Evolutionary conservation across 306 rosid genomes (phyloP), one percentile per base, ranked within the genome.

Genomic region (Cucurbita ficifolia): DNA sequence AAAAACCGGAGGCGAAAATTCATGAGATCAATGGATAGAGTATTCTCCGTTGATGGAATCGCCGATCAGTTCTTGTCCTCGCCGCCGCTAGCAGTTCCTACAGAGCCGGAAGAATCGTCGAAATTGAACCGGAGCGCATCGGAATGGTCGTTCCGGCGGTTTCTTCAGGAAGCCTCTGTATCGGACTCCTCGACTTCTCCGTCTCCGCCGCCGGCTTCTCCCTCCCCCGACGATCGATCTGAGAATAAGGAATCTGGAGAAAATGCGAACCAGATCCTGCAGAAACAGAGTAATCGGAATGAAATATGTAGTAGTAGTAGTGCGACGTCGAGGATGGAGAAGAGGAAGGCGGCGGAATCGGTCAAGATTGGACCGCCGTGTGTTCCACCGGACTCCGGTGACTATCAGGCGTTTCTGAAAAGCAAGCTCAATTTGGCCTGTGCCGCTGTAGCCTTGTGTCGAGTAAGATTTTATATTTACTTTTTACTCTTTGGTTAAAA

Each of bases 341-440:
- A 6, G 8, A 51, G 21, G 5, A 51, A 16, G 19, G 55, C 8
- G 10, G 29, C 62, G 63, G 36, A 29, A 3, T 63, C 70, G 8
- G 33, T 35, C 16, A 8, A 18, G 7, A 67, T 42, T 1, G 75
- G 74, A 7, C 68, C 79, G 24, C 60, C 81, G 7, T 51, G 45
- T 57, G 24, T 75, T 48, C 76, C 88, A 29, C 57, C 82, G 52
- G 86, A 83, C 76, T 82, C 92, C 5, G 84, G 86, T 3, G 88
- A 88, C 22, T 87, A 87, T 59, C 90, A 86, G 46, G 84, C 93
- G 9, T 76, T 87, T 59, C 98, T 93, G 63, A 93, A 90, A 76
- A 88, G 83, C 92, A 88, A 93, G 72, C 98, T 93, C 78, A 78
- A 90, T 55, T 89, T 88, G 21, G 98, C 98, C 8, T 93, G 98